Percentiles rank a stretch among this genome's conserved stretches.
Evolutionary conservation across 805 yeast genomes (phyloP).

Genomic region (Debaryomyces tyrocola): DNA sequence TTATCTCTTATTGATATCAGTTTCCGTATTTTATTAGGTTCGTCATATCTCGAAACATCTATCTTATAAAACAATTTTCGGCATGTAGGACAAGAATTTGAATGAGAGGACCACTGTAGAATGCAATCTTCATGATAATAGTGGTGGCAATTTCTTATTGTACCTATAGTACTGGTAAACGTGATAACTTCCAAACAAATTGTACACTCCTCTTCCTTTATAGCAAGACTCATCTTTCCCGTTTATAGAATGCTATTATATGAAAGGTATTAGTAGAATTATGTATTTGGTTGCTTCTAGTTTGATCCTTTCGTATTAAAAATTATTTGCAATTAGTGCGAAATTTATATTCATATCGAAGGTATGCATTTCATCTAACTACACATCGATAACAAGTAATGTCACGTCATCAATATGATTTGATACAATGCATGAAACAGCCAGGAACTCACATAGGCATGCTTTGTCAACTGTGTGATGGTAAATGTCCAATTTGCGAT

Average conservation of each 20-base stretch:
- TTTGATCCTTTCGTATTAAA: background rate
- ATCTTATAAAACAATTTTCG: conserved; percentile 45
- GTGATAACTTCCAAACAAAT: conserved; percentile 51
- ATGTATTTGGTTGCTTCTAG: background rate
- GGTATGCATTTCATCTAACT: background rate
- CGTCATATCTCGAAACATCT: conserved; percentile 23
- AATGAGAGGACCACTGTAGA: conserved; percentile 53
- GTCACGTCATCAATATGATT: conserved; percentile 90
- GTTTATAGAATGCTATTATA: too few relatives aligned
- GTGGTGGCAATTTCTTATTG: conserved; percentile 46
- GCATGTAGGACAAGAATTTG: conserved; percentile 64
- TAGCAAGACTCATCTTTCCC: background rate
- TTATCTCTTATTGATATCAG: conserved; percentile 27
- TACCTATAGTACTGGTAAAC: conserved; percentile 19
- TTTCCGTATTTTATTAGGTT: conserved; percentile 7
- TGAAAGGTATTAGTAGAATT: too few relatives aligned
- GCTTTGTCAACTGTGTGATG: conserved; percentile 85
- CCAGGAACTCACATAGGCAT: conserved; percentile 74
- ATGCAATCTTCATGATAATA: conserved; percentile 59
- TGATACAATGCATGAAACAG: conserved; percentile 79
- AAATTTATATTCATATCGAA: background rate
- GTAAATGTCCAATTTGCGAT: conserved; percentile 88
- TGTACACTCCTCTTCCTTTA: conserved; percentile 46
- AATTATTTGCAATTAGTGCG: conserved; percentile 6
- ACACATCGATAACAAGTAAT: conserved; percentile 30